A percentile compares a stretch with the other conserved stretches of the same genome.
phyloP scores from a whole-genome alignment of 2,329 filamentous ascomycete genomes.

The Thielaviopsis euricoi region DNA sequence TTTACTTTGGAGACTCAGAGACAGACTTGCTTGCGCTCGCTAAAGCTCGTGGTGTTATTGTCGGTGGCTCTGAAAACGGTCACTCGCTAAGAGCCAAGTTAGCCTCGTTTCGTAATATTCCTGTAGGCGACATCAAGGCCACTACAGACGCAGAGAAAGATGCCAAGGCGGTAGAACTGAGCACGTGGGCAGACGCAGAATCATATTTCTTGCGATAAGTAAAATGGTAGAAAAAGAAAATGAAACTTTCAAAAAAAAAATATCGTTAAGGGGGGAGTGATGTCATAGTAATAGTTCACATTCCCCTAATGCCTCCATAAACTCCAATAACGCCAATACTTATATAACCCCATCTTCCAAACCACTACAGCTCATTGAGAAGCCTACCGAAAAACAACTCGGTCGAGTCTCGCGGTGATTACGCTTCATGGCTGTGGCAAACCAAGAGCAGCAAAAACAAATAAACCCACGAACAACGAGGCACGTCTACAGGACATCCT shows the following conservation, averaged over 20 bases:
- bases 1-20: slow-evolving; percentile 43
- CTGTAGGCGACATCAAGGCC: neutral
- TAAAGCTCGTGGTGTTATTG: slow-evolving; percentile 27
- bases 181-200: neutral
- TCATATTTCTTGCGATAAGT: neutral
- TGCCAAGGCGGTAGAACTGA: neutral
- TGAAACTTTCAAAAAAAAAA: neutral
- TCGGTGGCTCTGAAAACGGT: slow-evolving; percentile 22
- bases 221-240: neutral
- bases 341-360: neutral
- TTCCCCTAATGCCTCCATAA: neutral
- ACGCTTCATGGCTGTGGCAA: neutral
- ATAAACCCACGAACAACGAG: neutral
- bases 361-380: neutral
- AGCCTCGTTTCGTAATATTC: neutral
- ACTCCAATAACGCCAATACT: neutral
- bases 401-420: neutral
- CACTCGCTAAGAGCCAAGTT: slow-evolving; percentile 12
- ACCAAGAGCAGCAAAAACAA: neutral
- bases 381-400: neutral
- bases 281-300: neutral
- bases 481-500: slow-evolving; percentile 40
- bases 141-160: neutral
- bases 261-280: neutral
- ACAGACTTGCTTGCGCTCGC: slow-evolving; percentile 40